Evolutionary conservation across 345 rosid species (phyloP).

Genomic region (Salix arbutifolia): DNA sequence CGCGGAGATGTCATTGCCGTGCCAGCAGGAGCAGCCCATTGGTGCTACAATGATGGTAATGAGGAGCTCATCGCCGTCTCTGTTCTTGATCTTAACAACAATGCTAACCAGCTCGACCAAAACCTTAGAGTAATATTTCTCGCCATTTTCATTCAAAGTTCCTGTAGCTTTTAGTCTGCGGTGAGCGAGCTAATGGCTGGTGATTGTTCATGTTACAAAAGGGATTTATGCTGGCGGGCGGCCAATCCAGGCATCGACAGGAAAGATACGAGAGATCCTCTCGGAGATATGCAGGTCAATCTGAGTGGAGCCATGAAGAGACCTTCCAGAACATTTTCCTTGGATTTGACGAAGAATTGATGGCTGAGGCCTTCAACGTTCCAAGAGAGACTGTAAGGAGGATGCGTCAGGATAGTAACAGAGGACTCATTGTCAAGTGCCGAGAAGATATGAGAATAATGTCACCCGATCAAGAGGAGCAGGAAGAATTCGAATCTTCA

Average conservation of each 20-base stretch:
- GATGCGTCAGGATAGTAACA: slow-evolving; percentile 11
- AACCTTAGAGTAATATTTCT: background rate
- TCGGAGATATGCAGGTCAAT: background rate
- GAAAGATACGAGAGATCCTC: background rate
- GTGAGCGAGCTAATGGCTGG: background rate
- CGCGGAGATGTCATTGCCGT: slow-evolving; percentile 35
- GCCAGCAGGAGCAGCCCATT: slow-evolving; percentile 26
- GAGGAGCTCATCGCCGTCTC: slow-evolving; percentile 30
- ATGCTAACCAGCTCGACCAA: slow-evolving; percentile 32
- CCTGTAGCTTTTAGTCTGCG: background rate
- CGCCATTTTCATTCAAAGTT: background rate
- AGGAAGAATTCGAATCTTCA: background rate
- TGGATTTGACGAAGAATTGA: slow-evolving; percentile 21
- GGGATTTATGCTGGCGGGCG: slow-evolving; percentile 32
- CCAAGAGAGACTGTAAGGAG: slow-evolving; percentile 7
- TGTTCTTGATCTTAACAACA: slow-evolving; percentile 23
- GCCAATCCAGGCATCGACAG: slow-evolving; percentile 6
- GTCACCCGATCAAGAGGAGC: slow-evolving; percentile 14
- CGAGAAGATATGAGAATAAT: slow-evolving; percentile 8
- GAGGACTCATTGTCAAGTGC: slow-evolving; percentile 25
- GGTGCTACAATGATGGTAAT: slow-evolving; percentile 36
- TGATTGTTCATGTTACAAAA: background rate
- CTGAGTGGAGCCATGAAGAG: background rate
- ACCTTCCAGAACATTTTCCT: slow-evolving; percentile 23
- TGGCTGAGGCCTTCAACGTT: slow-evolving; percentile 31